A percentile compares a stretch with the other conserved stretches of the same genome.
Evolutionary conservation across 768 basidiomycete species (phyloP).

Genomic region (Trichaptum fuscoviolaceum): DNA sequence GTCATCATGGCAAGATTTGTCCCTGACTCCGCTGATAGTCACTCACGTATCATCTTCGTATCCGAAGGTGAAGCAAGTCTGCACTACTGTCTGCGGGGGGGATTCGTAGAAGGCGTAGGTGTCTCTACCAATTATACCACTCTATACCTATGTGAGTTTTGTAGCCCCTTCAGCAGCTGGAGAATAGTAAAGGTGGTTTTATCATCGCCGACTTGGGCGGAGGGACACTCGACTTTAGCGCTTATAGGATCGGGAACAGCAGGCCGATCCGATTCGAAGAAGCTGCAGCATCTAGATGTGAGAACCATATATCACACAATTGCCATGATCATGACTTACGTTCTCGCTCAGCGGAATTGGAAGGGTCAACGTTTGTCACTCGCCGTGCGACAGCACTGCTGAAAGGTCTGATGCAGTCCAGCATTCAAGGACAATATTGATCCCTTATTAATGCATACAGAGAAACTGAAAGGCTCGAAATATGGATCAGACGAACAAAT

Average conservation of each 20-base stretch:
- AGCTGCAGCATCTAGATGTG: not conserved
- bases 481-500: conserved; percentile 30
- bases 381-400: conserved; percentile 28
- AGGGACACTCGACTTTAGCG: conserved; percentile 37
- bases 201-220: conserved; percentile 51
- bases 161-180: not conserved
- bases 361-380: conserved; percentile 36
- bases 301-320: not conserved
- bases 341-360: conserved; percentile 28
- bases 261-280: conserved; percentile 2
- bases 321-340: not conserved
- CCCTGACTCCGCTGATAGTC: conserved; percentile 31
- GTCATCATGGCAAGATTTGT: conserved; percentile 49
- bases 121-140: not conserved
- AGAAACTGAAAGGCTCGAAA: conserved; percentile 25
- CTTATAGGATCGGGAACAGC: not conserved
- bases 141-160: not conserved
- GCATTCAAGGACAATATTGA: not conserved
- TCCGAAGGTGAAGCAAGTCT: conserved; percentile 62
- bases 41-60: conserved; percentile 45
- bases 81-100: conserved; percentile 49
- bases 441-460: conserved; percentile 13
- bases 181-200: conserved; percentile 33
- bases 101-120: conserved; percentile 28
- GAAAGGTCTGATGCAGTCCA: conserved; percentile 19